Evolutionary conservation across 768 basidiomycete genomes (phyloP).

Genomic region (Lactarius sp.): DNA sequence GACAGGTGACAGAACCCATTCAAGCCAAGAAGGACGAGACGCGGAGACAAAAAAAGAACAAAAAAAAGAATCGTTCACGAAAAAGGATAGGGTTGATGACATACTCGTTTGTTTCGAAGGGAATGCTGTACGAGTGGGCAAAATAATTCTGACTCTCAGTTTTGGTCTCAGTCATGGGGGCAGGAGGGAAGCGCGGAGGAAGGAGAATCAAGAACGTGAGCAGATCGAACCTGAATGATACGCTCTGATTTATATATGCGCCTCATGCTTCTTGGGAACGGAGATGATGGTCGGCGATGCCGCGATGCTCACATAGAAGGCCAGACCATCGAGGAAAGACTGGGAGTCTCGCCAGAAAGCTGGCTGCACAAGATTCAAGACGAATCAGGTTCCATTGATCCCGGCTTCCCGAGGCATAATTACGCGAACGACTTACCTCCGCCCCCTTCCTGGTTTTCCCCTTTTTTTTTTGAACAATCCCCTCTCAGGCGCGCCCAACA

Average conservation of each 20-base stretch:
- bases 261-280: slow-evolving; percentile 22
- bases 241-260: slow-evolving; percentile 23
- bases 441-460: slow-evolving; percentile 15
- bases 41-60: not conserved
- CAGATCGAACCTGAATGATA: slow-evolving; percentile 22
- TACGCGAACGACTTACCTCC: slow-evolving; percentile 24
- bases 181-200: slow-evolving; percentile 25
- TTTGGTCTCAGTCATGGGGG: slow-evolving; percentile 24
- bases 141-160: slow-evolving; percentile 14
- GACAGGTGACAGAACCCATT: slow-evolving; percentile 21
- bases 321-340: slow-evolving; percentile 24
- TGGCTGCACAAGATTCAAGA: slow-evolving; percentile 22
- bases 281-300: slow-evolving; percentile 24
- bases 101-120: slow-evolving; percentile 18
- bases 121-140: slow-evolving; percentile 15
- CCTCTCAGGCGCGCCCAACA: slow-evolving; percentile 15
- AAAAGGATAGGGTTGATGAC: not conserved
- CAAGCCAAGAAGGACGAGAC: not conserved
- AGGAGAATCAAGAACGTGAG: slow-evolving; percentile 24
- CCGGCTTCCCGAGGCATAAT: slow-evolving; percentile 24
- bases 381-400: slow-evolving; percentile 25
- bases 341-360: slow-evolving; percentile 15
- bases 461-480: slow-evolving; percentile 13
- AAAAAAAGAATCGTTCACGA: not conserved
- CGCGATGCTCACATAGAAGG: slow-evolving; percentile 24